phyloP scores from a whole-genome alignment of 805 yeast genomes.

The Hermanozyma aechmeae region DNA sequence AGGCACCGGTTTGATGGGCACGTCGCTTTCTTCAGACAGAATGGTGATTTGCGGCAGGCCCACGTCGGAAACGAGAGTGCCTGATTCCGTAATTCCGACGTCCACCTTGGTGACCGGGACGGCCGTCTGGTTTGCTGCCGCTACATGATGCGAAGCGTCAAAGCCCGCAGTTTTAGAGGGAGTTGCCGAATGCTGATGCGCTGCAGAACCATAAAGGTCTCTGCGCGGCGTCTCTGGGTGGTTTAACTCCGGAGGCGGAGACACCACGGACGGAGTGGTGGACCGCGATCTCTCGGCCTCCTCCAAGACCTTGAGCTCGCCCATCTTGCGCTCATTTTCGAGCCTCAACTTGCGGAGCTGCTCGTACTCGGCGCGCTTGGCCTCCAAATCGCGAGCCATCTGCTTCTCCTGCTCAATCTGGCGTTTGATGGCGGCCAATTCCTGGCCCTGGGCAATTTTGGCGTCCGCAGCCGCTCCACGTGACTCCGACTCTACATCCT shows the following conservation, averaged over 20 bases:
- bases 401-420: constrained; percentile 31
- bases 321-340: constrained; percentile 18
- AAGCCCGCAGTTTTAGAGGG: too few relatives aligned
- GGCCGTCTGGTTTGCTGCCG: too few relatives aligned
- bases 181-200: too few relatives aligned
- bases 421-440: constrained; percentile 19
- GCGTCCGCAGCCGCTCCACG: constrained; percentile 1
- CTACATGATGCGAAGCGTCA: too few relatives aligned
- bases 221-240: too few relatives aligned
- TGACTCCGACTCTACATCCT: constrained; percentile 9
- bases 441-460: constrained; percentile 5
- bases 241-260: too few relatives aligned
- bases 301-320: constrained; percentile 8
- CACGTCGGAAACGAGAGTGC: too few relatives aligned
- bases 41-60: background rate
- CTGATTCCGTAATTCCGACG: too few relatives aligned
- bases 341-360: constrained; percentile 18
- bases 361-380: constrained; percentile 26
- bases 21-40: constrained; percentile 11
- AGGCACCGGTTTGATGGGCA: constrained; percentile 11
- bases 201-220: too few relatives aligned
- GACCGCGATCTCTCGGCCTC: constrained; percentile 10
- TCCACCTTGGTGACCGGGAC: too few relatives aligned
- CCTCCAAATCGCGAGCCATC: constrained; percentile 28
- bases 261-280: too few relatives aligned